Evolutionary conservation across 495 filamentous ascomycete genomes (phyloP).

Genomic region (Aspergillus diversus): DNA sequence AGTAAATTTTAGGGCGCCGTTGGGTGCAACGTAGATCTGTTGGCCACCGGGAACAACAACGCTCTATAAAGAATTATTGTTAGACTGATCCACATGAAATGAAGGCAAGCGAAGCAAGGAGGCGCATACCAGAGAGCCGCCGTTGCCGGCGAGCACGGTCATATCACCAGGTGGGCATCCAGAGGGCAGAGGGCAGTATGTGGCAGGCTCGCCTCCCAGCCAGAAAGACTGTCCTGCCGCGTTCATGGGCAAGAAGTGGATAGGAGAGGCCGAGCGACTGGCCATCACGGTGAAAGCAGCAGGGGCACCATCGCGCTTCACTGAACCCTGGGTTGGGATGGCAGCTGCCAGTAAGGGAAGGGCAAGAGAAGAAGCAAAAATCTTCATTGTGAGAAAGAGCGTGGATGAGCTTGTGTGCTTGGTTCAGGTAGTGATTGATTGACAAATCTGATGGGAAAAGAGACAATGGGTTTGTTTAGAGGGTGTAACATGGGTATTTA

Average conservation of each 20-base stretch:
- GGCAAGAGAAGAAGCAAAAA: constrained; percentile 31
- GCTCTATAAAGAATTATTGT: constrained; percentile 28
- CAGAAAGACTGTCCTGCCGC: constrained; percentile 46
- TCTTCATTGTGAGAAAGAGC: constrained; percentile 33
- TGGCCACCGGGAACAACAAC: constrained; percentile 69
- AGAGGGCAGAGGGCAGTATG: constrained; percentile 41
- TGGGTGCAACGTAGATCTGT: constrained; percentile 59
- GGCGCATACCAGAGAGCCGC: constrained; percentile 38
- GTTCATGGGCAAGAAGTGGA: constrained; percentile 46
- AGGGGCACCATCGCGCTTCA: constrained; percentile 17
- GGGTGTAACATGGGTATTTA: background rate
- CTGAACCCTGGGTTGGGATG: constrained; percentile 24
- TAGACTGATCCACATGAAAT: background rate
- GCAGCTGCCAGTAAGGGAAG: constrained; percentile 38
- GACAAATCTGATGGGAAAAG: background rate
- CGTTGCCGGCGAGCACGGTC: constrained; percentile 46
- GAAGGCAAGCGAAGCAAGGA: background rate
- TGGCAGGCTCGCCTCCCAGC: constrained; percentile 41
- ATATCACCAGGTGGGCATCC: constrained; percentile 48
- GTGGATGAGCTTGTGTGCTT: background rate
- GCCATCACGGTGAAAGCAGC: constrained; percentile 42
- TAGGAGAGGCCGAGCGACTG: constrained; percentile 43
- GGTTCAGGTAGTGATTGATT: background rate
- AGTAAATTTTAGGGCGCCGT: constrained; percentile 63
- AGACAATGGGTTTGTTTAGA: background rate